Evolutionary conservation across 2,329 filamentous ascomycete species (phyloP), one percentile per base, ranked within the genome.

Genomic region (Pseudogymnoascus sp.): DNA sequence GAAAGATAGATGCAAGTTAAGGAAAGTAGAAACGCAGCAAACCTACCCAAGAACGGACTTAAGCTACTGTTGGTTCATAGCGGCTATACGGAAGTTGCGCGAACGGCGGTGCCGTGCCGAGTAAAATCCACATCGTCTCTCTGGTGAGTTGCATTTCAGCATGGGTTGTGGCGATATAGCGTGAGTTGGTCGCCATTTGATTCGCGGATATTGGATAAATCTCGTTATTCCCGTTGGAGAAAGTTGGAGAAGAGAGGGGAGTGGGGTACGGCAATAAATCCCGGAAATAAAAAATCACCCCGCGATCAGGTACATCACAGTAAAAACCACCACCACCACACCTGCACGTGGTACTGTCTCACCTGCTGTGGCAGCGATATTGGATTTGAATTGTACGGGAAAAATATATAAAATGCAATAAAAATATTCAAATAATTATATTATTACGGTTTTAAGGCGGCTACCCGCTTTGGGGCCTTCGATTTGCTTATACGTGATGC

Each of bases 11-110:
- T 54, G 28, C 11, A 54, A 14, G 47, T 16, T 32, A 54, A 32
- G n/a, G 32, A 54, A 14, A 28, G 32, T 4, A 34, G 9, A 20
- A n/a, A 54, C 47, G 16, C 34, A 37, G 12, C 34, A 20, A 16
- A 47, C 47, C 47, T 54, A 34, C 28, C 28, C 32, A 30, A 34
- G n/a, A 54, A 9, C 25, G 47, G 47, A 8, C 18, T 54, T 20
- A 54, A 14, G 7, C 39, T 8, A 37, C 20, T 9, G 5, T 30
- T 14, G 11, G 47, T 54, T 20, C 28, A 34, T 12, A 54, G 16
- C 47, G 47, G 47, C 47, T 54, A 54, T 54, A 54, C 47, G 47
- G 47, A 54, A 54, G n/a, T 54, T 54, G 47, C 28, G 47, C 47
- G 47, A 54, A 32, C n/a, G 12, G 47, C 47, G 28, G 8, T 54